Evolutionary conservation across 345 rosid genomes (phyloP), one percentile per base, ranked within the genome.

Genomic region (Fremontodendron californicum): DNA sequence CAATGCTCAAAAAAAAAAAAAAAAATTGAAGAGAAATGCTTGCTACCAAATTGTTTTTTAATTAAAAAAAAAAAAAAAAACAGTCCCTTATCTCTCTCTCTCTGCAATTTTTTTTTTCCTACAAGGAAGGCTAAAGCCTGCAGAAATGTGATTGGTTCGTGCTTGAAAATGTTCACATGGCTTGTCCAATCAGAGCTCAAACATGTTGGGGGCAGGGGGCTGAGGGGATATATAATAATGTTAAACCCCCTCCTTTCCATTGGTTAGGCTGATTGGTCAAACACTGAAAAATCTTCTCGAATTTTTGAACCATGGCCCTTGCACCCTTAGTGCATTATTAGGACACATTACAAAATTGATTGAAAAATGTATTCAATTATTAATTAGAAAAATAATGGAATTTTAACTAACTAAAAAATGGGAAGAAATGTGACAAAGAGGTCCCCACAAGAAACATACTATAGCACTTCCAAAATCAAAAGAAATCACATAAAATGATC

Each of bases 221-320:
- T 31, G 37, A 4, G 9, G 33, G 64, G 48, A 33, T n/a, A 37
- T 21, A 9, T 16, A 49, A 16, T 3, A 13, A 49, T 49, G 8
- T 13, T 39, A 39, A 13, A 2, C 21, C 9, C 29, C 54, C 37
- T 12, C 9, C 23, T 73, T 16, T 1, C 31, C 31, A 70, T 68
- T 69, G 71, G 55, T 13, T 57, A 13, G 54, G 48, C 42, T 64
- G 69, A 21, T 45, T 69, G 80, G 83, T 78, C 81, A 69, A 80
- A 71, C 48, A 64, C 73, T 69, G 8, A 27, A 48, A 70, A 51
- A 0, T 39, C 58, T 62, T 29, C 25, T 48, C 65, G 65, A 77
- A 51, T 23, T 65, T 6, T 66, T 21, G 25, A 49, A 40, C 12
- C 21, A 39, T 65, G 48, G 48, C 70, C 9, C 3, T 19, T 16